phyloP scores from a whole-genome alignment of 2,329 filamentous ascomycete genomes.

The Claviceps digitariae region DNA sequence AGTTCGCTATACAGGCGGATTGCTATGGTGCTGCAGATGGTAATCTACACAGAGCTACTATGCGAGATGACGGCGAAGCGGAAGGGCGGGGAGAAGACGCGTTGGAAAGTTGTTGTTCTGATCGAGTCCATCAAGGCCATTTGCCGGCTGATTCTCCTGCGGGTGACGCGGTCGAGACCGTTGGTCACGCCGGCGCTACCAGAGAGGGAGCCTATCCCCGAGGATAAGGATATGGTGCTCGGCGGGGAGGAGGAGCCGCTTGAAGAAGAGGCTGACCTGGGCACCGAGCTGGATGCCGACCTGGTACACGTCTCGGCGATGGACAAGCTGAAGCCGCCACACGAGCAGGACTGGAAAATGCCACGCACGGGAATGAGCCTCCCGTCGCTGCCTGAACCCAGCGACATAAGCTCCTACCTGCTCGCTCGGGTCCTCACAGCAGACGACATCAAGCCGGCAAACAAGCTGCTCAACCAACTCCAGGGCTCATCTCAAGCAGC shows the following conservation, averaged over 20 bases:
- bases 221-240: conserved; percentile 27
- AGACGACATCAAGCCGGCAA: conserved; percentile 90
- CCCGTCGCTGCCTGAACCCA: conserved; percentile 65
- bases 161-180: conserved; percentile 70
- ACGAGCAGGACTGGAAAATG: conserved; percentile 68
- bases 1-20: conserved; percentile 64
- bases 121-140: conserved; percentile 78
- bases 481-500: conserved; percentile 62
- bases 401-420: conserved; percentile 77
- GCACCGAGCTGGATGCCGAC: conserved; percentile 21
- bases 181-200: conserved; percentile 75
- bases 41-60: conserved; percentile 89
- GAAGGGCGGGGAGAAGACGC: conserved; percentile 59
- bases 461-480: conserved; percentile 70
- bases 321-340: conserved; percentile 16
- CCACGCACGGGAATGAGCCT: conserved; percentile 82
- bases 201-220: conserved; percentile 66
- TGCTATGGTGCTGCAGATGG: conserved; percentile 72
- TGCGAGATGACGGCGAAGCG: conserved; percentile 95
- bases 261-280: conserved; percentile 27
- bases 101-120: conserved; percentile 78
- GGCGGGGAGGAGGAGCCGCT: conserved; percentile 26
- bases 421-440: conserved; percentile 83
- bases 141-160: conserved; percentile 66
- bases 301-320: conserved; percentile 22